These are phyloP conservation scores for Fulvia fulva DNA, from an alignment of 2,329 filamentous ascomycete species.

Conservation along the genomic window DNA sequence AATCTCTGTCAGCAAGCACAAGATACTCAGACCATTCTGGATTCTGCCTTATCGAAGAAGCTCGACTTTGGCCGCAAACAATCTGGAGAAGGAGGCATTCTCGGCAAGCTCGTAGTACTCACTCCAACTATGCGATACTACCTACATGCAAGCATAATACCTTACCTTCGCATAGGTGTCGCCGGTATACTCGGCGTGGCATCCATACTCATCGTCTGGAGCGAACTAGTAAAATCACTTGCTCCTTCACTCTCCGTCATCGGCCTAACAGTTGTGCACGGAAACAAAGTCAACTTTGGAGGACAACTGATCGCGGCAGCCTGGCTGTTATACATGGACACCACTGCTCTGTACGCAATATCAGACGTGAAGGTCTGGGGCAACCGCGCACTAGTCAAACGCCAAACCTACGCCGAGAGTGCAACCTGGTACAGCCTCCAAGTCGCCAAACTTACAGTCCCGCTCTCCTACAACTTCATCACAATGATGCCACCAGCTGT, in stretches of 20 bases:
- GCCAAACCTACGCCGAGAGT: constrained; percentile 88
- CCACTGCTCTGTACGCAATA: constrained; percentile 80
- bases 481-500: constrained; percentile 75
- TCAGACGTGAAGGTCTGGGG: constrained; percentile 97
- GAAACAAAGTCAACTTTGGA: constrained; percentile 75
- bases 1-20: constrained; percentile 69
- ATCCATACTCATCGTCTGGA: constrained; percentile 85
- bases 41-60: constrained; percentile 74
- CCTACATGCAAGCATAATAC: constrained; percentile 69
- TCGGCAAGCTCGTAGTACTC: constrained; percentile 57
- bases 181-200: constrained; percentile 69
- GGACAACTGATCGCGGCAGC: constrained; percentile 78
- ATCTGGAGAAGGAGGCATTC: constrained; percentile 33
- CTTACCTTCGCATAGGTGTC: constrained; percentile 60
- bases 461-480: constrained; percentile 92
- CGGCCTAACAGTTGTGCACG: constrained; percentile 65
- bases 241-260: constrained; percentile 71
- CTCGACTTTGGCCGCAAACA: constrained; percentile 64
- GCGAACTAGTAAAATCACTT: constrained; percentile 82
- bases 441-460: constrained; percentile 87
- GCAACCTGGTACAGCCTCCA: constrained; percentile 96
- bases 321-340: constrained; percentile 96
- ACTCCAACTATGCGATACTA: constrained; percentile 81
- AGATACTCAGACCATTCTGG: constrained; percentile 74
- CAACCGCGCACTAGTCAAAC: constrained; percentile 80